Base-by-base conservation (phyloP, 805 yeast genomes). In the Lipomyces orientalis region DNA sequence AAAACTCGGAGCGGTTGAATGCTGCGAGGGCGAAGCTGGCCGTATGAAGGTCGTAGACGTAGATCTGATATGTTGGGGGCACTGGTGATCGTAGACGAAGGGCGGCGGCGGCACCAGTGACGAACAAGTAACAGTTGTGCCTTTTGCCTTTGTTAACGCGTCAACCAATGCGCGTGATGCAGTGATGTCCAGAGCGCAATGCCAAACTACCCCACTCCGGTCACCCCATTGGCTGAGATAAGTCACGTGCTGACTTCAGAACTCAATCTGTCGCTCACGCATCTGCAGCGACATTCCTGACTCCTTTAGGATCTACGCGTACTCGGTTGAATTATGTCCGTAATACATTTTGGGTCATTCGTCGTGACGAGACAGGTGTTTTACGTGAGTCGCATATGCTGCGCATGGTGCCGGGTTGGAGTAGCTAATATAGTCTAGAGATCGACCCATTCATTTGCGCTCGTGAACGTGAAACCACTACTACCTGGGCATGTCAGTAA, bases 401-500 rank as follows among this genome's bases (percentile, higher is more conserved):
- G 33, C 39, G 14, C 39, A 5, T 22, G 33, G 34, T 58, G 54
- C 5, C 22, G 56, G 43, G 19, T n/a, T 43, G 49, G 25, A 43
- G 49, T n/a, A n/a, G 49, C 49, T 43, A n/a, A 52, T 25, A n/a
- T 16, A 52, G 34, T 52, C n/a, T 22, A 84, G 82, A 81, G 81
- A 70, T 83, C 96, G 1, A 83, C 84, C 66, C 81, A 85, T 76
- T 85, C 95, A 0, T 96, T 82, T 80, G 98, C 97, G 0, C 79
- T 95, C 58, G 99, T 96, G 34, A 95, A 95, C 77, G 78, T 96
- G 61, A 91, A 91, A 77, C 99, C 99, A 0, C 81, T 96, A 61
- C 90, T 92, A 0, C 95, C 97, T 0, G 99, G 99, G 0, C 99
- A 95, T 80, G 94, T 71, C 59, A 25, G 16, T 25, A 8, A 3